Conservation (phyloP, 176 grass and related monocot genomes). For the Eremochloa ophiuroides region DNA sequence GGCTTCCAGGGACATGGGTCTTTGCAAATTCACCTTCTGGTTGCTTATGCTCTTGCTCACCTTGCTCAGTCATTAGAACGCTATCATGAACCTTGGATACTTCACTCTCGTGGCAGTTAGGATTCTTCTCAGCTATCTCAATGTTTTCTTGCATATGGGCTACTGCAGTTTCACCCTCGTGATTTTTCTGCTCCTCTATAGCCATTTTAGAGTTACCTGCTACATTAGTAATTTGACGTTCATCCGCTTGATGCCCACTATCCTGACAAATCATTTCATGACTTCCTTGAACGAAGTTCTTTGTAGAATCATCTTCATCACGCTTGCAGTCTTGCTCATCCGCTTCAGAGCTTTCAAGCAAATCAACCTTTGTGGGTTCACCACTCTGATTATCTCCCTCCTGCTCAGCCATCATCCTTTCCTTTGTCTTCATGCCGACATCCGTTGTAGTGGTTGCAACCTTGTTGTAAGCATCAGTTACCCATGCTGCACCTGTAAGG, state of each 20-base stretch:
- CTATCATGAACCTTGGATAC: not conserved
- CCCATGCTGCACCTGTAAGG: slow-evolving; percentile 66
- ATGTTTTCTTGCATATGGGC: slow-evolving; percentile 8
- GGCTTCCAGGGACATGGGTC: slow-evolving; percentile 34
- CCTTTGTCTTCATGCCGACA: slow-evolving; percentile 31
- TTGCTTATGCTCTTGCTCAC: slow-evolving; percentile 23
- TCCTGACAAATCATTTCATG: not conserved
- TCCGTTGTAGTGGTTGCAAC: slow-evolving; percentile 50
- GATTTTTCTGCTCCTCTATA: not conserved
- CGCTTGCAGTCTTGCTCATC: slow-evolving; percentile 6
- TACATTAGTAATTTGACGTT: not conserved
- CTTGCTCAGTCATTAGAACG: slow-evolving; percentile 17
- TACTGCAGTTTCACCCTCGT: not conserved
- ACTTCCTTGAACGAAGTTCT: not conserved
- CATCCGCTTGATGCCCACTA: not conserved
- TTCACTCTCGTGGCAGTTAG: slow-evolving; percentile 17
- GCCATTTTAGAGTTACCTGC: slow-evolving; percentile 3
- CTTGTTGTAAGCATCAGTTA: slow-evolving; percentile 73
- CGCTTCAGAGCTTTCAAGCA: not conserved
- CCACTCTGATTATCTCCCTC: slow-evolving; percentile 1
- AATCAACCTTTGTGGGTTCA: slow-evolving; percentile 17
- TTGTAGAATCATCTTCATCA: slow-evolving; percentile 20
- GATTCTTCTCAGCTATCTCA: not conserved
- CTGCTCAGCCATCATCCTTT: slow-evolving; percentile 42
- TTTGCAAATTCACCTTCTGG: slow-evolving; percentile 13